phyloP scores from a whole-genome alignment of 495 filamentous ascomycete genomes.

The Talaromyces liani region DNA sequence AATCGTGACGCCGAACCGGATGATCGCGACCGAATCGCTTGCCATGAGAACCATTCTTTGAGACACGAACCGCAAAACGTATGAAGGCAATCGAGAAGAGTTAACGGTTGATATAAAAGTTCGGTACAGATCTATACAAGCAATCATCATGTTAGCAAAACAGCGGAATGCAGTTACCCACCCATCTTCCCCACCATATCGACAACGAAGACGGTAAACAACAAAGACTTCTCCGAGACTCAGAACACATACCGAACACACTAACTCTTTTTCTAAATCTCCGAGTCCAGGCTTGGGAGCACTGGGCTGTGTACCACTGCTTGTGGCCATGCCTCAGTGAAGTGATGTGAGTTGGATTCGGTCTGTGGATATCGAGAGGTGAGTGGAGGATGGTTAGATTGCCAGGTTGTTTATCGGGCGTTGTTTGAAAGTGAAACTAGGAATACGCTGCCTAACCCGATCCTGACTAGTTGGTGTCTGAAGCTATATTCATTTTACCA shows the following conservation, averaged over 20 bases:
- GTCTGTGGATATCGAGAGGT: neutral
- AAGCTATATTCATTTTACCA: neutral
- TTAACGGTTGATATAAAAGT: slow-evolving; percentile 89
- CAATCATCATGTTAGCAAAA: neutral
- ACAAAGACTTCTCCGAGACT: neutral
- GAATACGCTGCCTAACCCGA: neutral
- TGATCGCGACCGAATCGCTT: slow-evolving; percentile 43
- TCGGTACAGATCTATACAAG: slow-evolving; percentile 82
- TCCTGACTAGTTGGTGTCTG: neutral
- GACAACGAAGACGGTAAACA: neutral
- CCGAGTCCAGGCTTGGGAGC: slow-evolving; percentile 23
- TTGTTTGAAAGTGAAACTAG: neutral
- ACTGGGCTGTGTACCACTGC: slow-evolving; percentile 1
- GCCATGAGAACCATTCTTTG: slow-evolving; percentile 82
- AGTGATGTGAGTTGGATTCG: neutral
- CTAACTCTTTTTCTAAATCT: slow-evolving; percentile 83
- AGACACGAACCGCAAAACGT: slow-evolving; percentile 93
- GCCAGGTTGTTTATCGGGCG: neutral
- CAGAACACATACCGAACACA: slow-evolving; percentile 67
- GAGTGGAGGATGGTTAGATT: neutral
- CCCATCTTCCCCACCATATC: slow-evolving; percentile 5
- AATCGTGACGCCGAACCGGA: slow-evolving; percentile 46
- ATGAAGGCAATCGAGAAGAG: slow-evolving; percentile 94
- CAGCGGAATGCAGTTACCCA: neutral
- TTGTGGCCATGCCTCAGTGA: slow-evolving; percentile 7